Evolutionary conservation across 495 filamentous ascomycete species (phyloP), one percentile per base, ranked within the genome.

Genomic region (Penicillium antarcticum): DNA sequence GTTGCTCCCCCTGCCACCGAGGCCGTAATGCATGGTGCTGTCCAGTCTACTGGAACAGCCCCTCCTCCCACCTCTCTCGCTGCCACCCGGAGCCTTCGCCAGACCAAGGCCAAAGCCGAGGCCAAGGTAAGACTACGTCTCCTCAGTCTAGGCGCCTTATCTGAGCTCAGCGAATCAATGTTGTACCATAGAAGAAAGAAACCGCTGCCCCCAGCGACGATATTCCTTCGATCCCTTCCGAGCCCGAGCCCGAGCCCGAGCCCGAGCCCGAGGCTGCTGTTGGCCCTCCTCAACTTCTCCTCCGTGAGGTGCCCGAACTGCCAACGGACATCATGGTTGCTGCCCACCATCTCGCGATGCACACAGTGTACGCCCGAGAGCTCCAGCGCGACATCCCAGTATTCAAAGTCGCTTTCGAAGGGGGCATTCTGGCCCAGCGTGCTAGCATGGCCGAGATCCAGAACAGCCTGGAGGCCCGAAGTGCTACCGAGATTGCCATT

Each of bases 341-440:
- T 0, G 45, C 63, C 38, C 3, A 18, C 33, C 10, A 16, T 61
- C 31, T 42, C 55, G 9, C 14, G 8, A 29, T 53, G 1, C 52
- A 68, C 41, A 9, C 4, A 3, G 49, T 53, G 4, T 53, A 51
- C n/a, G 34, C 51, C 26, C 39, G 24, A 0, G 49, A 64, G 36
- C 47, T 68, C 14, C 46, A 48, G 17, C 8, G 17, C 29, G 40
- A 16, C 7, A 23, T 66, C 17, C 47, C 57, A 24, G 56, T 57
- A 7, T 64, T 55, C 24, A 32, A 60, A 24, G 31, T 14, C 9
- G 48, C 52, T 19, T 57, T 49, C 35, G 9, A 24, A 12, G 41
- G 33, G 13, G 37, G 47, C 5, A 37, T 57, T 18, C 17, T 51
- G 35, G 48, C 60, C 24, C 26, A 29, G 26, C 5, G 5, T 1